Conservation (phyloP, 163 green algal species). For the Chlamydomonas reinhardtii region DNA sequence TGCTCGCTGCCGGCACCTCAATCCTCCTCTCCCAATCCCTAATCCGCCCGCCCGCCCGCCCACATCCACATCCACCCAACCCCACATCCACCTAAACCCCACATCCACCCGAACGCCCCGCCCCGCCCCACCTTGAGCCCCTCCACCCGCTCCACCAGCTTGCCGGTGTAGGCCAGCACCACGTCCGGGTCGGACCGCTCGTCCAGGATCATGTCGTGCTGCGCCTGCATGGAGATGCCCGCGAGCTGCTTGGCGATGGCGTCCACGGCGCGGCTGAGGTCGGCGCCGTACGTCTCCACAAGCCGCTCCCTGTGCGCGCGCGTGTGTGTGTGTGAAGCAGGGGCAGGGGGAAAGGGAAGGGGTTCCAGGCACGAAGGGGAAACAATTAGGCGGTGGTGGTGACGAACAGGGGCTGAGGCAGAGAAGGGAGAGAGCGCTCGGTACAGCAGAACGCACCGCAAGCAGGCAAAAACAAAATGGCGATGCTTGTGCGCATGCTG, state of each 20-base stretch:
- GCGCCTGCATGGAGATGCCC: slow-evolving; percentile 51
- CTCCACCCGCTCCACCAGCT: slow-evolving; percentile 54
- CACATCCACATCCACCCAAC: slow-evolving; percentile 9
- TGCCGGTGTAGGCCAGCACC: slow-evolving; percentile 45
- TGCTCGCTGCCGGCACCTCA: too few species aligned
- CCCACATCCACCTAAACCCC: neutral
- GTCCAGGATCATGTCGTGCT: slow-evolving; percentile 84
- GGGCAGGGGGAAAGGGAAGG: too few species aligned
- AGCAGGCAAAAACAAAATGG: too few species aligned
- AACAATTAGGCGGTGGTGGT: too few species aligned
- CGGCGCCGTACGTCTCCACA: slow-evolving; percentile 47
- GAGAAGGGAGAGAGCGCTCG: too few species aligned
- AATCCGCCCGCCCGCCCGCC: neutral
- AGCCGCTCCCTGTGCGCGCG: slow-evolving; percentile 30
- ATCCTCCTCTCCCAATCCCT: too few species aligned
- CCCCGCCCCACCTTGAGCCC: slow-evolving; percentile 30
- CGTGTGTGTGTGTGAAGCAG: too few species aligned
- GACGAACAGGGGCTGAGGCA: too few species aligned
- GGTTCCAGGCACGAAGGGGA: too few species aligned
- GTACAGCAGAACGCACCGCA: too few species aligned
- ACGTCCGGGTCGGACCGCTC: slow-evolving; percentile 53
- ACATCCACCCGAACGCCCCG: slow-evolving; percentile 27
- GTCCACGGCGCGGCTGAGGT: slow-evolving; percentile 57
- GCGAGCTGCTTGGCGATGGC: slow-evolving; percentile 58
- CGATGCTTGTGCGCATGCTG: too few species aligned